These are phyloP conservation scores for Bipolaris oryzae DNA, from an alignment of 2,329 filamentous ascomycete species.

Conservation along the genomic window DNA sequence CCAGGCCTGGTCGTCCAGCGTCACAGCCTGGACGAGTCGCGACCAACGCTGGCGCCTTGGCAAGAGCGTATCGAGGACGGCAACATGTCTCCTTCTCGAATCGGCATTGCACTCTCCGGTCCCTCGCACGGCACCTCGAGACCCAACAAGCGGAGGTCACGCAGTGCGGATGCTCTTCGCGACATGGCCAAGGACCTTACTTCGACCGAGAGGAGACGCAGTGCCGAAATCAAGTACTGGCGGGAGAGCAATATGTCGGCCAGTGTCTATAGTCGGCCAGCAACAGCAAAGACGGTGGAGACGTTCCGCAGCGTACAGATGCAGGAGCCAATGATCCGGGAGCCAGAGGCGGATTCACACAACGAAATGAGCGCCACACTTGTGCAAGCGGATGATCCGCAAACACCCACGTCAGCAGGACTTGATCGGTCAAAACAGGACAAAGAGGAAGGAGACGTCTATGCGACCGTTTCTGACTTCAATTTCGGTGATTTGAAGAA, in stretches of 20 bases:
- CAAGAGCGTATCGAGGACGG: conserved; percentile 39
- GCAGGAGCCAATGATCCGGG: conserved; percentile 28
- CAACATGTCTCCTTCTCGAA: conserved; percentile 35
- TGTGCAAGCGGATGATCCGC: conserved; percentile 26
- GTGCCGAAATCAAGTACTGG: conserved; percentile 47
- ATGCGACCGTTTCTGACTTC: conserved; percentile 41
- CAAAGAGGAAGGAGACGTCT: conserved; percentile 4
- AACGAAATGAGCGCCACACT: conserved; percentile 34
- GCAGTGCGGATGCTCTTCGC: conserved; percentile 47
- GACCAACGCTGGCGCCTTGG: conserved; percentile 32
- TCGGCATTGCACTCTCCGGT: conserved; percentile 46
- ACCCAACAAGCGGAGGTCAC: conserved; percentile 43
- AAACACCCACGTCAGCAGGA: conserved; percentile 16
- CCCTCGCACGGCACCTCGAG: conserved; percentile 28
- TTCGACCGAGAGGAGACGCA: conserved; percentile 36
- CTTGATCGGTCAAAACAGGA: conserved; percentile 4
- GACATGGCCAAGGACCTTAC: conserved; percentile 36
- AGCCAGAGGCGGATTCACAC: conserved; percentile 24
- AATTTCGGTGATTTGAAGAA: conserved; percentile 46
- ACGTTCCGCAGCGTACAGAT: conserved; percentile 35
- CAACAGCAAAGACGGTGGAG: conserved; percentile 42
- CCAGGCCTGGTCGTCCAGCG: conserved; percentile 32
- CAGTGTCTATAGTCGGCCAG: conserved; percentile 44
- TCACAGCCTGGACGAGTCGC: conserved; percentile 36
- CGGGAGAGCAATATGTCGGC: conserved; percentile 42